Evolutionary conservation across 2,329 filamentous ascomycete genomes (phyloP).

Genomic region (Diaporthe velutina): DNA sequence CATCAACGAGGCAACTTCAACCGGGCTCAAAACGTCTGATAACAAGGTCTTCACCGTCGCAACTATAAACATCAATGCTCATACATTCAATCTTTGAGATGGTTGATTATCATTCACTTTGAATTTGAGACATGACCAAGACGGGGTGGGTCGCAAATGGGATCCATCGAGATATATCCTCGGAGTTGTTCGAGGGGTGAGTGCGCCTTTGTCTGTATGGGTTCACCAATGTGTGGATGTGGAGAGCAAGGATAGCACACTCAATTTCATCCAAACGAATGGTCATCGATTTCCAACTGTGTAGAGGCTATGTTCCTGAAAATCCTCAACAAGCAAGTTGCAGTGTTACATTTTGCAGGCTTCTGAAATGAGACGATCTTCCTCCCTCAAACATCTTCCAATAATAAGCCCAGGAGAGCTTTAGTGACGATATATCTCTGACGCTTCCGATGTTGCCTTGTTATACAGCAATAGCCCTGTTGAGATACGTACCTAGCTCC

Average conservation of each 20-base stretch:
- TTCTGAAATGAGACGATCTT: neutral
- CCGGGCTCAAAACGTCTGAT: conserved; percentile 10
- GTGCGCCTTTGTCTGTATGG: neutral
- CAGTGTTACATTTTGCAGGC: neutral
- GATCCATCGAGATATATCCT: neutral
- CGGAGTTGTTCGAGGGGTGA: no score
- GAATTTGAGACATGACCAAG: neutral
- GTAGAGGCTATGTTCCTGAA: neutral
- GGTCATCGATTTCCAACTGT: neutral
- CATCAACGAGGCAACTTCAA: conserved; percentile 23
- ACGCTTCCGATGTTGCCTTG: neutral
- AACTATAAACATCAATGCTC: conserved; percentile 9
- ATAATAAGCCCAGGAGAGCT: neutral
- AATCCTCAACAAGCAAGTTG: no score
- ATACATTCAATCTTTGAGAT: conserved; percentile 18
- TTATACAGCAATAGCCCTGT: neutral
- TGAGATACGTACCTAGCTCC: neutral
- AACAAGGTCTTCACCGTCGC: conserved; percentile 11
- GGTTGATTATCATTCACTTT: neutral
- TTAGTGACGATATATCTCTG: neutral
- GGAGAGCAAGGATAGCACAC: neutral
- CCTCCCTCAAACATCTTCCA: neutral
- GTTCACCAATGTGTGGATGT: no score
- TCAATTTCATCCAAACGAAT: neutral
- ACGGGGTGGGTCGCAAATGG: neutral